These are phyloP conservation scores for Xylaria digitata DNA, from an alignment of 2,329 filamentous ascomycete genomes.

Conservation along the genomic window DNA sequence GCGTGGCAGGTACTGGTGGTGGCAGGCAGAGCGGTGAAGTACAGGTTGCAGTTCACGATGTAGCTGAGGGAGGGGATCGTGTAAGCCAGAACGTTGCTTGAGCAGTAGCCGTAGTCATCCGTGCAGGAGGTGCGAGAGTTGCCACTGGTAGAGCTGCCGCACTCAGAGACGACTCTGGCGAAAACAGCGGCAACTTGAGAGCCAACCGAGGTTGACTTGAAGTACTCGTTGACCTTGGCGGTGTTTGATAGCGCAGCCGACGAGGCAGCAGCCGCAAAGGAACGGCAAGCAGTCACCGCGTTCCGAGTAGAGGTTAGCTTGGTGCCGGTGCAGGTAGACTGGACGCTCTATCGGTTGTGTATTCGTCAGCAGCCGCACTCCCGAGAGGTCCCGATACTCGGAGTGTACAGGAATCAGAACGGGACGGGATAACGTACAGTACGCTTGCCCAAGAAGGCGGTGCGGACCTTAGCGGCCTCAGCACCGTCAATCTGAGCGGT, in stretches of 20 bases:
- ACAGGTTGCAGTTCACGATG: constrained; percentile 71
- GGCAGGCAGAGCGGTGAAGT: constrained; percentile 65
- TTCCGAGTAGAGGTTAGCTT: constrained; percentile 57
- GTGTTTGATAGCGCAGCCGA: constrained; percentile 70
- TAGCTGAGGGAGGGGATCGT: constrained; percentile 65
- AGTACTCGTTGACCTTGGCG: constrained; percentile 72
- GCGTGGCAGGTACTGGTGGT: constrained; percentile 65
- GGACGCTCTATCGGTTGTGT: constrained; percentile 49
- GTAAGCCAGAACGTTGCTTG: constrained; percentile 67
- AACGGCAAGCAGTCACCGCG: constrained; percentile 66
- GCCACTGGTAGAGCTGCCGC: constrained; percentile 60
- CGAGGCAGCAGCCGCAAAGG: constrained; percentile 62
- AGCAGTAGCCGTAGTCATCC: constrained; percentile 66
- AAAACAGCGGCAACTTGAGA: constrained; percentile 58
- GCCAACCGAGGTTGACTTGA: constrained; percentile 59
- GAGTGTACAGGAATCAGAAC: neutral
- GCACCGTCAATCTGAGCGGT: constrained; percentile 67
- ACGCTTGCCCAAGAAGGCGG: constrained; percentile 63
- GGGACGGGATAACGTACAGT: constrained; percentile 45
- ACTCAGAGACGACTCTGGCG: constrained; percentile 62
- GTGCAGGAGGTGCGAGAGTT: constrained; percentile 67
- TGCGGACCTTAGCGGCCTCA: constrained; percentile 62
- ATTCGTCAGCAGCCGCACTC: constrained; percentile 17
- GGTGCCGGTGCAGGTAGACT: constrained; percentile 65
- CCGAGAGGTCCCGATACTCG: neutral